Evolutionary conservation across 2,329 filamentous ascomycete genomes (phyloP), one percentile per base, ranked within the genome.

Genomic region (Xylariaceae sp.): DNA sequence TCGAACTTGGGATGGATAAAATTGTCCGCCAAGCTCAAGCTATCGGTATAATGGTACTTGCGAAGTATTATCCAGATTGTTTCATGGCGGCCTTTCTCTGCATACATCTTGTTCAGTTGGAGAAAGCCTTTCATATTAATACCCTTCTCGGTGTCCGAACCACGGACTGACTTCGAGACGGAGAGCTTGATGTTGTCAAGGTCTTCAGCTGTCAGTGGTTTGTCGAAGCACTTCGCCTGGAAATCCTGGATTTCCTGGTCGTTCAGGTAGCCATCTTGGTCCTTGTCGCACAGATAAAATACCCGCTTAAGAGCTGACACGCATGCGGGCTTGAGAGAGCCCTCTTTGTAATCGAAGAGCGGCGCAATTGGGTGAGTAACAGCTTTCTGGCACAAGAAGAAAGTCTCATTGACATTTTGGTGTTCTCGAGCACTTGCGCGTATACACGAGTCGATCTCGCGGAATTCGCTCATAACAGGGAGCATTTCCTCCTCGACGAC

Each of bases 361-460:
- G 94, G 94, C 1, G 94, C 93, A 62, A 99, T 96, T 0, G 94
- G 94, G 71, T 97, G 92, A 2, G 92, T 97, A 64, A 99, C 93
- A 15, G 94, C 94, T 70, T 97, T 97, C 72, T 99, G 94, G 72
- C 94, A 99, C 11, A 99, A 85, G 67, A 96, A 97, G 76, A 99
- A 97, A 55, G 93, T 91, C 72, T 93, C 92, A 70, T 96, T 96
- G 70, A 97, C 90, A 72, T 97, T 97, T 64, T 88, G 86, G 68
- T 96, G 91, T 66, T 96, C 91, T 64, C 91, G 85, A 16, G 93
- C 92, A 72, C 92, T 97, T 7, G 92, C 92, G 50, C 94, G 84
- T 69, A 99, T 97, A 73, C 94, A 99, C 0, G 92, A 96, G 71
- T 99, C 94, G 60, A 99, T 97, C 73, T 97, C 94, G 69, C 96